Evolutionary conservation across 345 rosid species (phyloP).

Genomic region (Sisymbrium irio): DNA sequence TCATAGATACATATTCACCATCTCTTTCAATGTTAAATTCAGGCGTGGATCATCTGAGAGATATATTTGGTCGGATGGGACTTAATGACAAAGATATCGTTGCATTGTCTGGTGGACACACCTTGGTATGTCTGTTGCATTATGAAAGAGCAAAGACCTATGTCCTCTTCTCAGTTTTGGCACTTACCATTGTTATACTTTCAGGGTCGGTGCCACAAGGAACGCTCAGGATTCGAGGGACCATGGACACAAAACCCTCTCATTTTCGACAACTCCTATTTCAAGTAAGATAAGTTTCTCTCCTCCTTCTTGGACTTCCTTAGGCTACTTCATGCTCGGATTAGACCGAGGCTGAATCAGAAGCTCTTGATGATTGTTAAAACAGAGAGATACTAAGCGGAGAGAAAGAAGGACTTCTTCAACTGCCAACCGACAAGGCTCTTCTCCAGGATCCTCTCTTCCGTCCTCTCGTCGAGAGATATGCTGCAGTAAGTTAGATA

Average conservation of each 20-base stretch:
- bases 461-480: constrained; percentile 67
- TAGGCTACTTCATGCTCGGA: background rate
- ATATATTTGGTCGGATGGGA: constrained; percentile 87
- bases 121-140: constrained; percentile 50
- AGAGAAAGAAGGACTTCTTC: constrained; percentile 78
- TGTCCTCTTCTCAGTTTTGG: background rate
- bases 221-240: constrained; percentile 92
- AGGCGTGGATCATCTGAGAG: constrained; percentile 83
- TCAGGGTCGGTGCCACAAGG: constrained; percentile 95
- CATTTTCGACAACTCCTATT: constrained; percentile 81
- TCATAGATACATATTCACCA: background rate
- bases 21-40: constrained; percentile 2
- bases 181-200: background rate
- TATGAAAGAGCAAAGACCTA: background rate
- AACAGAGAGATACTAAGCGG: constrained; percentile 72
- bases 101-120: constrained; percentile 86
- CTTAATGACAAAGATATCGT: constrained; percentile 80
- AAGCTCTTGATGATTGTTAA: background rate
- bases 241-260: constrained; percentile 88
- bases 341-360: background rate
- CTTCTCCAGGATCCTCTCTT: constrained; percentile 73
- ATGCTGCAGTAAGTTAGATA: constrained; percentile 57
- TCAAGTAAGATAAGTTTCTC: constrained; percentile 48
- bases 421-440: constrained; percentile 75
- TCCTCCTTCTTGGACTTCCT: constrained; percentile 2